Percentiles rank a stretch among this genome's conserved stretches.
Evolutionary conservation across 1,284 basidiomycete genomes (phyloP).

Genomic region (Fomes fomentarius): DNA sequence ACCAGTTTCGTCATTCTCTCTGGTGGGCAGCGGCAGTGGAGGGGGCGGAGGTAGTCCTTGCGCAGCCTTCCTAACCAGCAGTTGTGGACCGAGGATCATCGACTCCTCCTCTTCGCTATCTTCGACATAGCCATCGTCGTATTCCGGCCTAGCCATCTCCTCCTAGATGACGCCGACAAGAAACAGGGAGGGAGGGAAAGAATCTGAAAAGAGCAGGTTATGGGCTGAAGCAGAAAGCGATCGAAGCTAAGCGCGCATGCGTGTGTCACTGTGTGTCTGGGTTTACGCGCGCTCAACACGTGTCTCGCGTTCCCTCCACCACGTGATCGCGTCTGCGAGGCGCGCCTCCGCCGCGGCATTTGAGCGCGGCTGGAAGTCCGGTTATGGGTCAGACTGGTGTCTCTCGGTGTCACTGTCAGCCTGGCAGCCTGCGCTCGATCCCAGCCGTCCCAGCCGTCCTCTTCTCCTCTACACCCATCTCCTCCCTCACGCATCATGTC

Average conservation of each 20-base stretch:
- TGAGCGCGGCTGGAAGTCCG: neutral
- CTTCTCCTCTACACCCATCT: neutral
- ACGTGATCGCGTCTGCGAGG: conserved; percentile 26
- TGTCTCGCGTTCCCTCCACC: conserved; percentile 13
- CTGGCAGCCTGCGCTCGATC: neutral
- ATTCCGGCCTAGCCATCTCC: neutral
- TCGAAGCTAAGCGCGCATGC: conserved; percentile 5
- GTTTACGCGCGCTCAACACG: conserved; percentile 22
- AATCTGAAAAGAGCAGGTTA: neutral
- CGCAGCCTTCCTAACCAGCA: neutral
- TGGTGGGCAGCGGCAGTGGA: neutral
- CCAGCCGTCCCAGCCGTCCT: neutral
- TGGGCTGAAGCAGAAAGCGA: conserved; percentile 15
- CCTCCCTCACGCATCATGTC: conserved; percentile 12
- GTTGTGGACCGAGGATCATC: conserved; percentile 10
- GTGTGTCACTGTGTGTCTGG: conserved; percentile 8
- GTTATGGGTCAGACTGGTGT: conserved; percentile 1
- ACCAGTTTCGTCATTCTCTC: conserved; percentile 5
- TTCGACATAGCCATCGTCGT: conserved; percentile 25
- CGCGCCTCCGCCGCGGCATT: conserved; percentile 5
- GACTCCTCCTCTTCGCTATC: conserved; percentile 32
- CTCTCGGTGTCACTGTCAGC: conserved; percentile 10
- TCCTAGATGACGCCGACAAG: neutral
- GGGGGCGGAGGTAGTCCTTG: conserved; percentile 8
- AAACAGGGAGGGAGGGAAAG: neutral